These are phyloP conservation scores for Orychophragmus violaceus DNA, from an alignment of 345 rosid genomes.

Conservation along the genomic window DNA sequence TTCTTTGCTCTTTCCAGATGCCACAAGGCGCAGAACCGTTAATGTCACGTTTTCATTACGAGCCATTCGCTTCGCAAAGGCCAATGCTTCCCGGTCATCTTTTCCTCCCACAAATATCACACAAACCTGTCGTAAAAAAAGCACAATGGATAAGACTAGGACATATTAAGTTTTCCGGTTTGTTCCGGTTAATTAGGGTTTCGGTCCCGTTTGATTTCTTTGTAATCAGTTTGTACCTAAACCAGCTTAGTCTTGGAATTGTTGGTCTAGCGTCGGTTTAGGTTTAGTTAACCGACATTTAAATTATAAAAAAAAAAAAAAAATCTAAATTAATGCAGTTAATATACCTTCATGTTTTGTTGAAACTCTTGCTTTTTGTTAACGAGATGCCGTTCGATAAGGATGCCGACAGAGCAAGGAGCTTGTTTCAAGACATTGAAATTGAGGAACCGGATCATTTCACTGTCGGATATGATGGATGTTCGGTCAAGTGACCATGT, in stretches of 20 bases:
- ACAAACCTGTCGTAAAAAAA: slow-evolving; percentile 1
- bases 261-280: too few species aligned
- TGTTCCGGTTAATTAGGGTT: too few species aligned
- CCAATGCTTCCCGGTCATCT: slow-evolving; percentile 54
- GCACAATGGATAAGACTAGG: not conserved
- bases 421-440: slow-evolving; percentile 44
- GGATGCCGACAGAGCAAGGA: slow-evolving; percentile 60
- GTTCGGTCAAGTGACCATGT: slow-evolving; percentile 44
- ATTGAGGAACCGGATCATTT: slow-evolving; percentile 31
- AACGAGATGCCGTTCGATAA: slow-evolving; percentile 22
- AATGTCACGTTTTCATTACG: slow-evolving; percentile 18
- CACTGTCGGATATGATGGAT: slow-evolving; percentile 27
- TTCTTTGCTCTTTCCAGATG: not conserved
- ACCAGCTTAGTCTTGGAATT: too few species aligned
- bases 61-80: slow-evolving; percentile 41
- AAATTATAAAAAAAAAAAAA: too few species aligned
- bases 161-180: too few species aligned
- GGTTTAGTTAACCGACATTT: too few species aligned
- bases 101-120: slow-evolving; percentile 48
- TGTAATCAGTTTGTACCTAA: too few species aligned
- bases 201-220: too few species aligned
- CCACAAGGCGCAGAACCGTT: slow-evolving; percentile 27
- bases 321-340: not conserved
- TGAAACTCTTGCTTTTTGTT: slow-evolving; percentile 7
- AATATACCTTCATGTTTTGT: slow-evolving; percentile 6